Evolutionary conservation across 345 rosid species (phyloP).

Genomic region (Aegle marmelos): DNA sequence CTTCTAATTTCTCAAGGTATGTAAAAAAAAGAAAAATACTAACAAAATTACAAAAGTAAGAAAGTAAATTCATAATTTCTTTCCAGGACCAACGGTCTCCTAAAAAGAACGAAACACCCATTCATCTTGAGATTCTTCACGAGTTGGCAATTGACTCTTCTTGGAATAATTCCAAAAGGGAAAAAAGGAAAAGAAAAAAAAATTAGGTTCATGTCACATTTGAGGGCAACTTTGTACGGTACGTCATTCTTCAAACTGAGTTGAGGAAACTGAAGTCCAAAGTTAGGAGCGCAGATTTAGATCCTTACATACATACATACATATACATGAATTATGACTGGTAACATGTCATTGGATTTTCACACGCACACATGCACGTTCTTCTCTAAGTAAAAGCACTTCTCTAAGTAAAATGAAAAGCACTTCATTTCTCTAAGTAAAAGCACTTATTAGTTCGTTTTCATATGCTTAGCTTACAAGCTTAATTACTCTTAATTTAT

Average conservation of each 20-base stretch:
- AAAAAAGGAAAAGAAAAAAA: too few relatives aligned
- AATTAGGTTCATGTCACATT: not conserved
- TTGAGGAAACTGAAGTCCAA: slow-evolving; percentile 17
- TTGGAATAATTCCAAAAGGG: not conserved
- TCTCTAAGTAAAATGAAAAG: slow-evolving; percentile 7
- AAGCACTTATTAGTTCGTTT: not conserved
- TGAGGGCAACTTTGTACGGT: not conserved
- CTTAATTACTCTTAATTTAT: not conserved
- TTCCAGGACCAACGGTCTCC: not conserved
- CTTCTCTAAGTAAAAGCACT: too few relatives aligned
- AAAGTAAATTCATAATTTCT: too few relatives aligned
- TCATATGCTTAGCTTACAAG: slow-evolving; percentile 10
- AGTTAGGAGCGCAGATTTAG: slow-evolving; percentile 17
- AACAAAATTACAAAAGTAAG: too few relatives aligned
- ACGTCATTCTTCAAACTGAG: too few relatives aligned
- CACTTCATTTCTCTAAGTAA: not conserved
- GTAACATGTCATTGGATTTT: not conserved
- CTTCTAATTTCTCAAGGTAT: too few relatives aligned
- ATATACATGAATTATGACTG: not conserved
- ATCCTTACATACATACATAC: not conserved
- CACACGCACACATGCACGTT: slow-evolving; percentile 28
- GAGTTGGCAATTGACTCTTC: not conserved
- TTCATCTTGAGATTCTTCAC: not conserved
- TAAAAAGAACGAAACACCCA: not conserved
- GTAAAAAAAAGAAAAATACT: too few relatives aligned